Evolutionary conservation across 108 stramenopile species (phyloP).

Genomic region (Parietichytrium sp.): DNA sequence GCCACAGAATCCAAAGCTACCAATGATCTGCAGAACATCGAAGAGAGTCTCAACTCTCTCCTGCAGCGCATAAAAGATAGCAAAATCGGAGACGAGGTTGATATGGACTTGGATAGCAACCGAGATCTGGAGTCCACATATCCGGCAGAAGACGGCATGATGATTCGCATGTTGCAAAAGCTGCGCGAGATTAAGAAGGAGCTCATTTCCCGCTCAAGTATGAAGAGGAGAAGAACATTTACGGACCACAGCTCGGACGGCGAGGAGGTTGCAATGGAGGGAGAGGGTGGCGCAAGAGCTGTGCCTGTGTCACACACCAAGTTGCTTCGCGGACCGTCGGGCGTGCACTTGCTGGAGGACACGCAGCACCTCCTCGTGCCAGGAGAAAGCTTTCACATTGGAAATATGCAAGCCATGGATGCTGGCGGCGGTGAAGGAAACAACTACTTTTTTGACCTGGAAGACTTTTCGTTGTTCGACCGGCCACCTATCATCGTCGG

Average conservation of each 20-base stretch:
- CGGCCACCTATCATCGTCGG: slow-evolving; percentile 8
- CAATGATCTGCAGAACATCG: slow-evolving; percentile 1
- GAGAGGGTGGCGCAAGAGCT: no score
- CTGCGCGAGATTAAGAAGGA: background rate
- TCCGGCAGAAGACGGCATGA: background rate
- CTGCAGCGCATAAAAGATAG: background rate
- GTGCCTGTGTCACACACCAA: no score
- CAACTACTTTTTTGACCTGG: background rate
- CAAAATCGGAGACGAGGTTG: background rate
- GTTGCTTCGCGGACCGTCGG: no score
- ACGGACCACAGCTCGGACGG: background rate
- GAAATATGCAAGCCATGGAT: no score
- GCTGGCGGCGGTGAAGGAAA: no score
- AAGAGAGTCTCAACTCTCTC: background rate
- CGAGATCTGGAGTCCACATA: no score
- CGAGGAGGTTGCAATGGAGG: no score
- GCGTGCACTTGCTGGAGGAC: no score
- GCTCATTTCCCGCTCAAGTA: background rate
- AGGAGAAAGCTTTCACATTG: no score
- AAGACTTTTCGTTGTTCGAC: background rate
- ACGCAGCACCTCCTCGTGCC: no score
- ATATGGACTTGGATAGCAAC: no score
- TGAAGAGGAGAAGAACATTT: background rate
- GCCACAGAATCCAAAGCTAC: background rate
- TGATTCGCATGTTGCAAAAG: background rate